phyloP scores from a whole-genome alignment of 2,329 filamentous ascomycete species.

The Graphilbum ipis-grandicollis region DNA sequence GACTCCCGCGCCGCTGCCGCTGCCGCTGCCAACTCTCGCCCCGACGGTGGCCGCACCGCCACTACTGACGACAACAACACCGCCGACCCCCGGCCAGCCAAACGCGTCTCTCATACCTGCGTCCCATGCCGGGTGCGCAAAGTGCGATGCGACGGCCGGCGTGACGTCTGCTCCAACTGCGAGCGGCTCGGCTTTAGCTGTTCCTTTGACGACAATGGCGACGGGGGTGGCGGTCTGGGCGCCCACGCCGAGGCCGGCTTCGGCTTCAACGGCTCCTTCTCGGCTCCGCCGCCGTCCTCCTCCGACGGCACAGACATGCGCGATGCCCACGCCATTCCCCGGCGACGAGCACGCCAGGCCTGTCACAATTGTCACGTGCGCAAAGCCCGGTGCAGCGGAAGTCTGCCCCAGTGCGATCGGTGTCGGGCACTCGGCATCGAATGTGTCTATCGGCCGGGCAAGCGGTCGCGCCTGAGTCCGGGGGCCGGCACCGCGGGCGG shows the following conservation, averaged over 20 bases:
- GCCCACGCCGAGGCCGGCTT: neutral
- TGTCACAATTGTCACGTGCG: slow-evolving; percentile 40
- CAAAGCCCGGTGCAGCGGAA: slow-evolving; percentile 41
- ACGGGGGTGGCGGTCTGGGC: slow-evolving; percentile 12
- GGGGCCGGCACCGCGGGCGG: slow-evolving; percentile 1
- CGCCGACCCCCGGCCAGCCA: neutral
- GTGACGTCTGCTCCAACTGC: slow-evolving; percentile 38
- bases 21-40: no score
- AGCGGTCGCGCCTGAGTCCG: slow-evolving; percentile 16
- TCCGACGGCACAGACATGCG: no score
- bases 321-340: no score
- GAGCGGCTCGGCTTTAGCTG: slow-evolving; percentile 39
- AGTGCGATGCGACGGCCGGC: slow-evolving; percentile 38
- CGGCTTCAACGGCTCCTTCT: slow-evolving; percentile 9
- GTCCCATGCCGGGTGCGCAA: slow-evolving; percentile 37
- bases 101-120: slow-evolving; percentile 24
- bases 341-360: slow-evolving; percentile 36
- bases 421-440: slow-evolving; percentile 34
- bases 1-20: no score
- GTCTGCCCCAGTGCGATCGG: slow-evolving; percentile 34
- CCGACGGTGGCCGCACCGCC: neutral
- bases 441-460: slow-evolving; percentile 35
- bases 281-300: no score
- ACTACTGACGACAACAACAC: neutral
- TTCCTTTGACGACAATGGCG: slow-evolving; percentile 31